These are phyloP conservation scores for Leccinum subtestaceum DNA, from an alignment of 768 basidiomycete genomes.

Conservation along the genomic window DNA sequence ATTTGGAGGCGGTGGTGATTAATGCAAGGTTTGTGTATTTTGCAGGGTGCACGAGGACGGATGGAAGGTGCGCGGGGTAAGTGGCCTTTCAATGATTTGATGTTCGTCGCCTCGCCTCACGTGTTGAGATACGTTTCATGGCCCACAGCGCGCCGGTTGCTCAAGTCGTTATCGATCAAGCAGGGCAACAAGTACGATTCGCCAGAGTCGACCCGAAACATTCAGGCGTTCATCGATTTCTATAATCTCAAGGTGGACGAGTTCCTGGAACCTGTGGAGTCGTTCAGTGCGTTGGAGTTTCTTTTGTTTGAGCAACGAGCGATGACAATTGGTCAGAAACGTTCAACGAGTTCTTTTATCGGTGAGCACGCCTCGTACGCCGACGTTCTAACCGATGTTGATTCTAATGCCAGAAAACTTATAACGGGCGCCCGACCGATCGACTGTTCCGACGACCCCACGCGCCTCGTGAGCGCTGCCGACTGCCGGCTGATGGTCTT, in stretches of 20 bases:
- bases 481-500: constrained; percentile 98
- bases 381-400: neutral
- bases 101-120: neutral
- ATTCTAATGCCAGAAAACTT: constrained; percentile 59
- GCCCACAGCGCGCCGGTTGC: constrained; percentile 60
- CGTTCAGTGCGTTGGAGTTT: constrained; percentile 65
- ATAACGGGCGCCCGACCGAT: constrained; percentile 79
- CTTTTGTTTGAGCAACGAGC: neutral
- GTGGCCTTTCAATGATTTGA: constrained; percentile 17
- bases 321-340: constrained; percentile 50
- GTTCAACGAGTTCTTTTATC: constrained; percentile 92
- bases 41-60: constrained; percentile 72
- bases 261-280: constrained; percentile 76
- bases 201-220: constrained; percentile 80
- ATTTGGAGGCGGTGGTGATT: neutral
- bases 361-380: constrained; percentile 35
- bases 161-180: constrained; percentile 89
- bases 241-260: constrained; percentile 82
- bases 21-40: neutral
- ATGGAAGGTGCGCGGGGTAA: constrained; percentile 88
- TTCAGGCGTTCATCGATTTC: constrained; percentile 85
- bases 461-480: constrained; percentile 81
- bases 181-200: constrained; percentile 92
- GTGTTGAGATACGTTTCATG: constrained; percentile 27
- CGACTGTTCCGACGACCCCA: constrained; percentile 69